Conservation (phyloP, 2,329 filamentous ascomycete species). For the Colletotrichum eremochloae region DNA sequence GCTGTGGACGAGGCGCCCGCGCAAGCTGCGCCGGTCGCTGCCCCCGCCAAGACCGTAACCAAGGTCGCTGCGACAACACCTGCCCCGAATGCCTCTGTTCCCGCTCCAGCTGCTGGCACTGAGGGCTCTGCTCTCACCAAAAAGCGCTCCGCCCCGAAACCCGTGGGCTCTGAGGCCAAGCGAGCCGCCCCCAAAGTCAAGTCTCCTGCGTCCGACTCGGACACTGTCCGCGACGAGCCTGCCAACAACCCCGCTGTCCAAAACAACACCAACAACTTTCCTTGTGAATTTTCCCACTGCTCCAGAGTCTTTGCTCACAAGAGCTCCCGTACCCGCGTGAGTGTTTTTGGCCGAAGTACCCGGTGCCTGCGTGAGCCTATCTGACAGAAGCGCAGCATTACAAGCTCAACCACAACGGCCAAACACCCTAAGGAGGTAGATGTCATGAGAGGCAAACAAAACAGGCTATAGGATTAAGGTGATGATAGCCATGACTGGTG, state of each 20-base stretch:
- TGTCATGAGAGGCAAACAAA: no score
- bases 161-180: background rate
- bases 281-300: background rate
- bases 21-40: no score
- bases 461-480: no score
- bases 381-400: background rate
- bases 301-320: background rate
- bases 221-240: background rate
- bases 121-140: background rate
- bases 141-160: background rate
- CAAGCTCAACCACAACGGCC: constrained; percentile 3
- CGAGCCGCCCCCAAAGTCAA: background rate
- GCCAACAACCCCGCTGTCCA: background rate
- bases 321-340: background rate
- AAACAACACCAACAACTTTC: background rate
- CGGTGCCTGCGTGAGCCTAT: background rate
- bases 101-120: background rate
- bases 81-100: background rate
- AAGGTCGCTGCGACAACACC: background rate
- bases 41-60: background rate
- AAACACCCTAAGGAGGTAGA: background rate
- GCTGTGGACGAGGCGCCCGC: rapidly evolving
- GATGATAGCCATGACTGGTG: background rate
- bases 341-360: background rate
- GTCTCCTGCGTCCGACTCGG: constrained; percentile 1